Percentiles rank a stretch among this genome's conserved stretches.
Conservation (phyloP, 2,329 filamentous ascomycete species). For the Lasiodiplodia hormozganensis region DNA sequence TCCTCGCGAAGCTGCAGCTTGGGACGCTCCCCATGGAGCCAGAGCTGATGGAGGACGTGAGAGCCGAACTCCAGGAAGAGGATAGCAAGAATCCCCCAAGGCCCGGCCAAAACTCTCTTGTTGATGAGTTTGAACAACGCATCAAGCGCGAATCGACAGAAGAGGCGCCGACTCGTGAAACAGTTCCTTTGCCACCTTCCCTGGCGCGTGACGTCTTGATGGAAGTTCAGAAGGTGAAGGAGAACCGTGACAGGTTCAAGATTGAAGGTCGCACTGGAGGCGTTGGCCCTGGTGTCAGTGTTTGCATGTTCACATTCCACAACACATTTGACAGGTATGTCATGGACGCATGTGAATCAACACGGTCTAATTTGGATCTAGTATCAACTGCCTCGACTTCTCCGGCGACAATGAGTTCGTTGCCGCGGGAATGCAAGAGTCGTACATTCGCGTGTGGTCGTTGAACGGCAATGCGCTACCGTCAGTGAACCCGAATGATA, state of each 20-base stretch:
- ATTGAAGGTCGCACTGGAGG: slow-evolving; percentile 86
- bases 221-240: slow-evolving; percentile 92
- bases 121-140: slow-evolving; percentile 87
- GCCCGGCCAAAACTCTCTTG: slow-evolving; percentile 73
- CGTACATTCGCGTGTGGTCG: slow-evolving; percentile 94
- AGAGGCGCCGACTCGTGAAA: slow-evolving; percentile 78
- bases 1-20: slow-evolving; percentile 71
- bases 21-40: slow-evolving; percentile 84
- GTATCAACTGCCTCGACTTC: slow-evolving; percentile 92
- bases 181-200: slow-evolving; percentile 86
- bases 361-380: slow-evolving; percentile 32
- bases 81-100: slow-evolving; percentile 78
- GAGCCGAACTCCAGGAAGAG: slow-evolving; percentile 84
- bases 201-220: slow-evolving; percentile 89
- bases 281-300: slow-evolving; percentile 80
- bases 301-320: slow-evolving; percentile 98
- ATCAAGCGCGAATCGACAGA: slow-evolving; percentile 89
- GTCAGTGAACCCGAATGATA: slow-evolving; percentile 33
- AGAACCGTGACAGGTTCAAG: slow-evolving; percentile 89
- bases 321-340: slow-evolving; percentile 88
- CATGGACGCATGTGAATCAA: not conserved
- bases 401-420: slow-evolving; percentile 88
- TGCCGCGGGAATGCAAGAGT: slow-evolving; percentile 88
- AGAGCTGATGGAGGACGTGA: slow-evolving; percentile 82
- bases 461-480: slow-evolving; percentile 83